Conservation (phyloP, 2,329 filamentous ascomycete species). For the Xylariaceae sp. region DNA sequence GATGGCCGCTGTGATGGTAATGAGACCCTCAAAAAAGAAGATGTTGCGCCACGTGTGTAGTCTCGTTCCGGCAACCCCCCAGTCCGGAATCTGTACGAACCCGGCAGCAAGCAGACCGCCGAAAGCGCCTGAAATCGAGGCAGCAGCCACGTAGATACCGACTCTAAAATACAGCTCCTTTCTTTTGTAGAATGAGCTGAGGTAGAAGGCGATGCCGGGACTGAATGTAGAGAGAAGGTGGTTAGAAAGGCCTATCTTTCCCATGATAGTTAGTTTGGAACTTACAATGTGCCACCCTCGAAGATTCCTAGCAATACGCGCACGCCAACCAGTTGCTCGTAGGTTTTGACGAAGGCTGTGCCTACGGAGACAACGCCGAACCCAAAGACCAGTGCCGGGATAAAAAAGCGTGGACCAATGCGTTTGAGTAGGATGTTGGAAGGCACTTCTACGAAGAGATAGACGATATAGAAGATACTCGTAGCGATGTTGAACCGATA, state of each 20-base stretch:
- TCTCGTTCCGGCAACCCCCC: slow-evolving; percentile 52
- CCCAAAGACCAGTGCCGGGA: slow-evolving; percentile 60
- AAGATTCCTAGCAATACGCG: slow-evolving; percentile 60
- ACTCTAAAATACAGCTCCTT: slow-evolving; percentile 62
- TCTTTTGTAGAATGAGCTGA: slow-evolving; percentile 63
- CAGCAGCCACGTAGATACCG: slow-evolving; percentile 62
- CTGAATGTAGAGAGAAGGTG: slow-evolving; percentile 3
- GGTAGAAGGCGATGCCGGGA: slow-evolving; percentile 63
- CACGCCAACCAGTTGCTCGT: slow-evolving; percentile 53
- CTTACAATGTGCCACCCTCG: slow-evolving; percentile 61
- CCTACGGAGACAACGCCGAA: slow-evolving; percentile 63
- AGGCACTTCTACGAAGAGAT: slow-evolving; percentile 62
- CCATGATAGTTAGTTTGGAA: neutral
- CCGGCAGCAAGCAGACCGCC: slow-evolving; percentile 63
- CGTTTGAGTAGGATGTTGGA: slow-evolving; percentile 62
- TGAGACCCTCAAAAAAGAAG: slow-evolving; percentile 67
- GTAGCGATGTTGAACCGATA: slow-evolving; percentile 63
- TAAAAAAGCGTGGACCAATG: slow-evolving; percentile 58
- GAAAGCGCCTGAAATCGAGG: slow-evolving; percentile 63
- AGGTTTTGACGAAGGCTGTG: slow-evolving; percentile 59
- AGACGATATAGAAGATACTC: slow-evolving; percentile 65
- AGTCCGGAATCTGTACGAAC: slow-evolving; percentile 57
- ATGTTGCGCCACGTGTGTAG: slow-evolving; percentile 64
- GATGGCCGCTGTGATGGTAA: slow-evolving; percentile 57
- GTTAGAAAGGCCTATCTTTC: neutral